Conservation (phyloP, 2,329 filamentous ascomycete species). For the Fusarium humuli region DNA sequence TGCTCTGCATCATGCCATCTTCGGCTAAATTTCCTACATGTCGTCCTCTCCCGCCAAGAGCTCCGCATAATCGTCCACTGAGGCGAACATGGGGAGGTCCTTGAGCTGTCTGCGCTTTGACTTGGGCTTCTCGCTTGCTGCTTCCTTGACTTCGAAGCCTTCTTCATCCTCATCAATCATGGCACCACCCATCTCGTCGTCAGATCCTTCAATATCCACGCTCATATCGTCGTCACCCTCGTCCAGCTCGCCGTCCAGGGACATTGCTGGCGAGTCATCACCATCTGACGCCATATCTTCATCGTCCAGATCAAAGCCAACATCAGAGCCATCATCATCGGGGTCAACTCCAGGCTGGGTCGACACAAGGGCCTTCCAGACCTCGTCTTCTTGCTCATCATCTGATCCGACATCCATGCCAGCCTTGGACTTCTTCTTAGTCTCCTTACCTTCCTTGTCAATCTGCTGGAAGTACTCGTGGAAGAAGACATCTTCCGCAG, state of each 20-base stretch:
- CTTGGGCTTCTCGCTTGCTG: slow-evolving; percentile 59
- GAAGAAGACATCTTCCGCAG: slow-evolving; percentile 96
- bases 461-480: slow-evolving; percentile 92
- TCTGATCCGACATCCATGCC: slow-evolving; percentile 60
- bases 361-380: slow-evolving; percentile 90
- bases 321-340: slow-evolving; percentile 62
- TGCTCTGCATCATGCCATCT: slow-evolving; percentile 17
- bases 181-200: slow-evolving; percentile 60
- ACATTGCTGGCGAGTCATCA: slow-evolving; percentile 55
- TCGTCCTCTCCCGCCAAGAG: slow-evolving; percentile 80
- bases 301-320: slow-evolving; percentile 62
- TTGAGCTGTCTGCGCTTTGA: slow-evolving; percentile 86
- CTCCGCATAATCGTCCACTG: slow-evolving; percentile 91
- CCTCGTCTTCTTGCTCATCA: slow-evolving; percentile 79
- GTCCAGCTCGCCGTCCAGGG: slow-evolving; percentile 59
- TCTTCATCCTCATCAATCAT: slow-evolving; percentile 56
- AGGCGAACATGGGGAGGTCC: slow-evolving; percentile 91
- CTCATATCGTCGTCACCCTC: slow-evolving; percentile 58
- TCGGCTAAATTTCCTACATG: slow-evolving; percentile 19
- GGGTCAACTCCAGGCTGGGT: slow-evolving; percentile 74
- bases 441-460: slow-evolving; percentile 68
- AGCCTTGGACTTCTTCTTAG: slow-evolving; percentile 64
- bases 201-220: slow-evolving; percentile 55
- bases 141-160: slow-evolving; percentile 71
- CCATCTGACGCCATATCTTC: slow-evolving; percentile 63